These are phyloP conservation scores for Boletellus sp. DNA, from an alignment of 768 basidiomycete genomes.

Conservation along the genomic window DNA sequence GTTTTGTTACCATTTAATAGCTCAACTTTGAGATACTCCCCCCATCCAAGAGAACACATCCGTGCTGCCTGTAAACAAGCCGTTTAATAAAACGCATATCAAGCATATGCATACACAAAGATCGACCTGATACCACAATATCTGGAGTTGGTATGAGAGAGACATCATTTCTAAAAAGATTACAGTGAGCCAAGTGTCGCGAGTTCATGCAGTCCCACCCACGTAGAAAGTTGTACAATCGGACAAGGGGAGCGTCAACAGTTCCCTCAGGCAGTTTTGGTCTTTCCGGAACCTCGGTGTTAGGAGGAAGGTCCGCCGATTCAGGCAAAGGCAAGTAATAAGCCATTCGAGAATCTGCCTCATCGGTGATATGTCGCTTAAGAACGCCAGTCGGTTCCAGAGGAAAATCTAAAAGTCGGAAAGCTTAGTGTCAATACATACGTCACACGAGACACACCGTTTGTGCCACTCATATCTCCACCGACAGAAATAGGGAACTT, in stretches of 20 bases:
- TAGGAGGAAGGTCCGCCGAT: conserved; percentile 39
- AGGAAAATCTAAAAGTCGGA: conserved; percentile 58
- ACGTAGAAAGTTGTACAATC: conserved; percentile 89
- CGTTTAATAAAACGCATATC: neutral
- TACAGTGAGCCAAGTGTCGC: neutral
- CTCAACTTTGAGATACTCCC: conserved; percentile 65
- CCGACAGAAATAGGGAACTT: conserved; percentile 72
- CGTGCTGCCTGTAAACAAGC: conserved; percentile 52
- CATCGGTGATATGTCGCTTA: conserved; percentile 66
- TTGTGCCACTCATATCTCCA: conserved; percentile 67
- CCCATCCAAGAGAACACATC: conserved; percentile 85
- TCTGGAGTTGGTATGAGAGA: conserved; percentile 87
- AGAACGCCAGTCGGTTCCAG: conserved; percentile 58
- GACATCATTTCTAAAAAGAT: conserved; percentile 75
- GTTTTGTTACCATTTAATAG: conserved; percentile 66
- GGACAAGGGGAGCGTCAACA: conserved; percentile 79
- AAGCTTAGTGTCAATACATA: neutral
- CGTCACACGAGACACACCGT: conserved; percentile 43
- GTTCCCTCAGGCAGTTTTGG: conserved; percentile 55
- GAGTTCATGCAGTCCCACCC: conserved; percentile 28
- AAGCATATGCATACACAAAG: neutral
- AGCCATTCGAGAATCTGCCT: conserved; percentile 65
- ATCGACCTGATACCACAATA: conserved; percentile 72
- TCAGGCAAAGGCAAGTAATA: conserved; percentile 55
- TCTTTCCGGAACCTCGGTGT: conserved; percentile 38